A percentile compares a stretch with the other conserved stretches of the same genome.
Evolutionary conservation across 805 yeast genomes (phyloP).

Genomic region (Metschnikowia matae): DNA sequence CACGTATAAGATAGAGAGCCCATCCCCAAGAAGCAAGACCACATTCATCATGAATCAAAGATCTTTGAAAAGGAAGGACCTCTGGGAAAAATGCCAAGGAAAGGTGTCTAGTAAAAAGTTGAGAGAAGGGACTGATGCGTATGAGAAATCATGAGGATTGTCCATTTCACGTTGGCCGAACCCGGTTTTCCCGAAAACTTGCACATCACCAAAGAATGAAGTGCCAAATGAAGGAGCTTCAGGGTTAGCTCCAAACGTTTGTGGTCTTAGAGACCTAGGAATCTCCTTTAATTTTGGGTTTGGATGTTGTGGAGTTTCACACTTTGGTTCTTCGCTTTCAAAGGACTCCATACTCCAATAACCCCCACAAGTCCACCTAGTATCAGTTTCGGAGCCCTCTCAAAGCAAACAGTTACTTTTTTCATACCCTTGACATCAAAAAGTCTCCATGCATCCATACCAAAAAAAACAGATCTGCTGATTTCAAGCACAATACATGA

Average conservation of each 20-base stretch:
- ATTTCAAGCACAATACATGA: conserved; percentile 55
- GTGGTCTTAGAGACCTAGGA: background rate
- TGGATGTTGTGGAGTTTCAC: too few relatives aligned
- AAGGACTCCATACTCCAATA: too few relatives aligned
- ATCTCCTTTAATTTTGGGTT: too few relatives aligned
- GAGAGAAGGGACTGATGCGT: too few relatives aligned
- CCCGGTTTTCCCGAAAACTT: conserved; percentile 12
- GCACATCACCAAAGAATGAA: background rate
- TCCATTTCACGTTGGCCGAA: conserved; percentile 14
- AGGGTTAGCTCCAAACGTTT: background rate
- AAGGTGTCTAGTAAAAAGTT: too few relatives aligned
- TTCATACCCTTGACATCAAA: conserved; percentile 54
- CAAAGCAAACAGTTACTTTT: conserved; percentile 15
- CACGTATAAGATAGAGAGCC: too few relatives aligned
- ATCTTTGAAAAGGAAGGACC: too few relatives aligned
- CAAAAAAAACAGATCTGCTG: conserved; percentile 57
- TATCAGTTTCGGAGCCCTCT: conserved; percentile 1
- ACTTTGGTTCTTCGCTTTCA: too few relatives aligned
- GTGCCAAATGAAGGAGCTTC: background rate
- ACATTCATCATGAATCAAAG: too few relatives aligned
- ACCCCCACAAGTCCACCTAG: background rate
- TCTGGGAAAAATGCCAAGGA: too few relatives aligned
- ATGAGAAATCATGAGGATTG: background rate
- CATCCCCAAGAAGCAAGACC: too few relatives aligned
- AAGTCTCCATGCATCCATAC: conserved; percentile 68